Percentiles rank a stretch among this genome's conserved stretches.
phyloP scores from a whole-genome alignment of 768 basidiomycete species.

The Naganishia onofrii region DNA sequence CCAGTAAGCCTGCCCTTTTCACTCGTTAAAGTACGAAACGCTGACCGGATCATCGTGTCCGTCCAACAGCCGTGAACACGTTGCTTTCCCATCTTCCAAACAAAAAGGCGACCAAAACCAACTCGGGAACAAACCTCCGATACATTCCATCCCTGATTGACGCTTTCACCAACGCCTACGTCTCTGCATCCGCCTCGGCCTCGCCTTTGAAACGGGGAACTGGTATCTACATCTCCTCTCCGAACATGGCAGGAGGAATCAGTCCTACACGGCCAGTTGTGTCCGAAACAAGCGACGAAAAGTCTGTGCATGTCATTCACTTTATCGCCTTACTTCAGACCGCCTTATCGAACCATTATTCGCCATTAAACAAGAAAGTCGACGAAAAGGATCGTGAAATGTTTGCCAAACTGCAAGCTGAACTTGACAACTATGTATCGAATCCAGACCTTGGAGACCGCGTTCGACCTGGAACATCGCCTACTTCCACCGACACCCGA shows the following conservation, averaged over 20 bases:
- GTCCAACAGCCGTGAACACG: slow-evolving; percentile 29
- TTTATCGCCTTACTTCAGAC: slow-evolving; percentile 25
- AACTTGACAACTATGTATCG: slow-evolving; percentile 16
- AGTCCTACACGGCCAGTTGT: not conserved
- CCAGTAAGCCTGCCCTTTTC: slow-evolving; percentile 7
- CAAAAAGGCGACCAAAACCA: slow-evolving; percentile 48
- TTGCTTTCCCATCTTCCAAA: slow-evolving; percentile 26
- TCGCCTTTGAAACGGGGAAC: slow-evolving; percentile 36
- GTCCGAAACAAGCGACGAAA: not conserved
- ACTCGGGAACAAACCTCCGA: slow-evolving; percentile 45
- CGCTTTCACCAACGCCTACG: slow-evolving; percentile 37
- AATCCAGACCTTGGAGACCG: not conserved
- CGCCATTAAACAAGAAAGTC: slow-evolving; percentile 29
- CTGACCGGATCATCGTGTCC: not conserved
- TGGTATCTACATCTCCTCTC: slow-evolving; percentile 36
- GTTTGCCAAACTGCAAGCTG: slow-evolving; percentile 12
- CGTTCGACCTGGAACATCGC: slow-evolving; percentile 6
- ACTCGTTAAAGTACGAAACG: not conserved
- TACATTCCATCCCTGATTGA: slow-evolving; percentile 46
- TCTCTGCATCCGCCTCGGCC: slow-evolving; percentile 40
- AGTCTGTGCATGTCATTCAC: slow-evolving; percentile 20
- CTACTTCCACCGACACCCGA: not conserved
- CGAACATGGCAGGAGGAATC: slow-evolving; percentile 8
- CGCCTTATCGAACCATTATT: slow-evolving; percentile 12
- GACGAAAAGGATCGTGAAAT: slow-evolving; percentile 26